These are phyloP conservation scores for Wickerhamomyces canadensis DNA, from an alignment of 805 yeast species.

Conservation along the genomic window DNA sequence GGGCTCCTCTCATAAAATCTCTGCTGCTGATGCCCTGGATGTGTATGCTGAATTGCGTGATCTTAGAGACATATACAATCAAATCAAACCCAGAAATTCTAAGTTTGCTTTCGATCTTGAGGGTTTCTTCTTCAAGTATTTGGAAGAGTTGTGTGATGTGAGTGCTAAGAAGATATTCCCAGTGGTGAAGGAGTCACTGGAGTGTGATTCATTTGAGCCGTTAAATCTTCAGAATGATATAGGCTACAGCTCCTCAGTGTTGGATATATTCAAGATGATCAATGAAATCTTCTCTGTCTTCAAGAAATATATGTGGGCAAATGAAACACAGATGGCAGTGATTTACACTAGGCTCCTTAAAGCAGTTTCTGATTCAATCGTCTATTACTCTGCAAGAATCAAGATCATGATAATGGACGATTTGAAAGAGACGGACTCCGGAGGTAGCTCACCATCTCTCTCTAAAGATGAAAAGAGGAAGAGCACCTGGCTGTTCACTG, in stretches of 20 bases:
- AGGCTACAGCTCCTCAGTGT: conserved; percentile 52
- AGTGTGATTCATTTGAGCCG: conserved; percentile 52
- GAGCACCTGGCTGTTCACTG: conserved; percentile 41
- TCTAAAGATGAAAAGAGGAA: conserved; percentile 24
- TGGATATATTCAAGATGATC: conserved; percentile 61
- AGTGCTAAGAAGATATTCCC: conserved; percentile 41
- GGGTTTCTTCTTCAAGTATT: conserved; percentile 43
- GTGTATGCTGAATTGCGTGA: conserved; percentile 49
- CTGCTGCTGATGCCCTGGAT: conserved; percentile 52
- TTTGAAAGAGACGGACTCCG: conserved; percentile 23
- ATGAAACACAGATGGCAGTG: conserved; percentile 56
- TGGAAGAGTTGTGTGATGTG: conserved; percentile 34
- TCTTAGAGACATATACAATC: conserved; percentile 44
- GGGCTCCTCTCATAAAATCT: conserved; percentile 26
- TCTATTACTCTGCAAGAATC: conserved; percentile 39
- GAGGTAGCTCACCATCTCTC: conserved; percentile 9
- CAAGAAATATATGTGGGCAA: conserved; percentile 57
- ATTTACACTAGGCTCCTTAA: conserved; percentile 56
- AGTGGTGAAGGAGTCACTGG: conserved; percentile 50
- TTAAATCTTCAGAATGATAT: conserved; percentile 38
- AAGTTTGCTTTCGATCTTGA: conserved; percentile 53
- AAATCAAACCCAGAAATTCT: conserved; percentile 35
- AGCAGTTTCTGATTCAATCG: conserved; percentile 56
- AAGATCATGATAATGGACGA: conserved; percentile 36
- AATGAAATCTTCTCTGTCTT: conserved; percentile 54